Conservation (phyloP, 2,329 filamentous ascomycete species). For the Fusarium longipes region DNA sequence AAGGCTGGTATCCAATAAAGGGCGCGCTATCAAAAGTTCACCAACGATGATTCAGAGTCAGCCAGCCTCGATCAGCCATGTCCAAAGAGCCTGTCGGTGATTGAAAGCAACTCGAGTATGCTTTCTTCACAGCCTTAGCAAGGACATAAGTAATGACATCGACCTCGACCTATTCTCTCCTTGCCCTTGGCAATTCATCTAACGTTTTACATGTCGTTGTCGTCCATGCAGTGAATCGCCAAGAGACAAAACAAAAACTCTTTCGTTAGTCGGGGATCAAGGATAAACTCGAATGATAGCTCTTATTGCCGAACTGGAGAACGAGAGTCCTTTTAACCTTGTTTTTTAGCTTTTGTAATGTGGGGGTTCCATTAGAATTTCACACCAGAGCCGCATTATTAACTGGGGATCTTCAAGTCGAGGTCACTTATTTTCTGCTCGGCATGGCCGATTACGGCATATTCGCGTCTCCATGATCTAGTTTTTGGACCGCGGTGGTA, state of each 20-base stretch:
- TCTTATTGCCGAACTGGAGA: not conserved
- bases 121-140: not conserved
- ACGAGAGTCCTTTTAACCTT: constrained; percentile 34
- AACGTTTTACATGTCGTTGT: constrained; percentile 4
- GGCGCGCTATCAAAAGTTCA: not conserved
- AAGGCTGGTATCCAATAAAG: constrained; percentile 16
- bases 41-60: constrained; percentile 13
- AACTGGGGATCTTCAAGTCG: not conserved
- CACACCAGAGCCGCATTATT: constrained; percentile 19
- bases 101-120: not conserved
- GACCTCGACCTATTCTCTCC: not conserved
- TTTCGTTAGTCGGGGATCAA: not conserved
- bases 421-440: constrained; percentile 1
- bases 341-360: constrained; percentile 25
- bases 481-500: not conserved
- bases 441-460: not conserved
- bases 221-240: not conserved
- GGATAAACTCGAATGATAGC: not conserved
- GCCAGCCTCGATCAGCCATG: constrained; percentile 36
- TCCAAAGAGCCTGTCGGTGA: not conserved
- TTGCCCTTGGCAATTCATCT: not conserved
- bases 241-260: not conserved
- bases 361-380: constrained; percentile 15
- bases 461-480: not conserved
- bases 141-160: constrained; percentile 5